Evolutionary conservation across 2,329 filamentous ascomycete genomes (phyloP), one percentile per base, ranked within the genome.

Genomic region (Aspergillus clavatus): DNA sequence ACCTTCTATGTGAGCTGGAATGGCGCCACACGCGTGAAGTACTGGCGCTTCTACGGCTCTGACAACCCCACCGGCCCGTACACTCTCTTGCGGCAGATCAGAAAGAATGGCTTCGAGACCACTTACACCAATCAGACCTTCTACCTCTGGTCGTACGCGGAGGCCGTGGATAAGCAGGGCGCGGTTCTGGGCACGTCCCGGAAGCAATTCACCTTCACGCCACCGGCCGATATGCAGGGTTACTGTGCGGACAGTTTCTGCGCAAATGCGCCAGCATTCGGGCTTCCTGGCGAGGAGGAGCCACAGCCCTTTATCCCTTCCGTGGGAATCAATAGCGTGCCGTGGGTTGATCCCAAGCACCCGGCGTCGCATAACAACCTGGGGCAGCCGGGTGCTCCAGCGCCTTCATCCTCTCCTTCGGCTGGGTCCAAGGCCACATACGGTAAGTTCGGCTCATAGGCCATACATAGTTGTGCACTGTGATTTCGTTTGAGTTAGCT

Each of bases 1-100:
- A 65, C 51, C 18, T 56, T 66, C 40, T 70, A 70, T 40, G 67
- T 63, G 8, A 69, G 67, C 47, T 70, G 67, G 67, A 70, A 70
- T 31, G 67, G 67, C 7, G 67, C 67, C 5, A 70, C 67, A 5
- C 64, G 63, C 26, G 62, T 70, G 16, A 50, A 57, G 14, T 47
- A 46, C 28, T 70, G 66, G 65, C 54, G 58, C 5, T 64, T 70
- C 49, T 67, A 63, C 51, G 65, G 62, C 23, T 40, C 62, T 6
- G 46, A 45, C 29, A 57, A 67, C 45, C 53, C 50, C 27, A 60
- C 63, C 0, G 62, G 60, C 2, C 61, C 63, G 5, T 71, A 57
- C 44, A 56, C 39, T 3, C 43, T 62, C 27, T 47, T 70, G 11
- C 51, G 54, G 10, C 50, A 61, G 31, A 52, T 61, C 1, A 35